Evolutionary conservation across 2,329 filamentous ascomycete genomes (phyloP), one percentile per base, ranked within the genome.

Genomic region (Cladosporium sp.): DNA sequence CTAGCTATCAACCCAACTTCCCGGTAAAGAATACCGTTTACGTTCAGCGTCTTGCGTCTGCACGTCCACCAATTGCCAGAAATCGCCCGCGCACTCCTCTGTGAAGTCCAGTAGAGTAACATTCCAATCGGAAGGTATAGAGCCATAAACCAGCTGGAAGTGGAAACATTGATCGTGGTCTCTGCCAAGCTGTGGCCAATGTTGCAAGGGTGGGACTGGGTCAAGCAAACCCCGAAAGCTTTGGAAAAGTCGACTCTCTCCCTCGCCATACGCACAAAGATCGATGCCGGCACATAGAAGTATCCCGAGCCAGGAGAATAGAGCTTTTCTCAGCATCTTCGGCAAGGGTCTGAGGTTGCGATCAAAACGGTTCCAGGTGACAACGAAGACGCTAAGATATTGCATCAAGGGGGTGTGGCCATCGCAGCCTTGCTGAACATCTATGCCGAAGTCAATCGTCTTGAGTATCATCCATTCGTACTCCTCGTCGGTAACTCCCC

Each of bases 1-100:
- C 22, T n/a, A 27, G 22, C 9, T 9, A 27, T 27, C 22, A 9
- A 27, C 4, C 22, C 22, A 27, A 27, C 22, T 27, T 5, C 22
- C 22, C 22, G 22, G 22, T 27, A 27, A 4, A 4, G 22, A 4
- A 27, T 27, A 9, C 22, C 22, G 4, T 5, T 27, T 4, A 27
- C 22, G 22, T 27, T 27, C 22, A 27, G 22, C 41, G n/a, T 41
- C 49, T 53, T 12, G 50, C 48, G 13, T 22, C 53, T 38, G 33
- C 11, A 18, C n/a, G 9, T 16, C 33, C 7, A 38, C 33, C 33
- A 16, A 15, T 4, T 16, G 9, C 33, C 33, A 38, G 18, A 38
- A 38, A 4, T 16, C 33, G 3, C n/a, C n/a, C 16, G n/a, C n/a
- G 18, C 33, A 16, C n/a, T 38, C 33, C 16, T 38, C 33, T 3